Evolutionary conservation across 805 yeast genomes (phyloP), one percentile per base, ranked within the genome.

Genomic region (Starmerella scarabaei): DNA sequence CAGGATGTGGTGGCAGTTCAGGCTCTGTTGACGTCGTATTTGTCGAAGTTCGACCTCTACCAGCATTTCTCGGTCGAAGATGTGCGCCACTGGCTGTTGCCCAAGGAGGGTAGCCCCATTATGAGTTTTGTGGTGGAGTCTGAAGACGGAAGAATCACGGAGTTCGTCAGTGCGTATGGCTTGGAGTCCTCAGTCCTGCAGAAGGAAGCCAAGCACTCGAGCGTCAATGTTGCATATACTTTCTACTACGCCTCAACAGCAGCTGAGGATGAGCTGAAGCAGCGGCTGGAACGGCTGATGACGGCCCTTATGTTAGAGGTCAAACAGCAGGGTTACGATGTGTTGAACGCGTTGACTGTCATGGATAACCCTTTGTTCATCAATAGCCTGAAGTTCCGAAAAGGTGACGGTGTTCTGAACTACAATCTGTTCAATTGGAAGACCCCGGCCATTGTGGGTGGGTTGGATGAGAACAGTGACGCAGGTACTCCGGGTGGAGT

Each of bases 381-480:
- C 49, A 78, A 82, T 20, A 76, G 80, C 30, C 69, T 81, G 61
- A 82, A 83, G 57, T 91, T 91, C 58, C 94, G 95, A 26, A 72
- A 75, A 36, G 98, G 98, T 33, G 97, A 88, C 59, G 98, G 98
- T 0, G 72, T 73, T 55, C 69, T 91, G 55, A 81, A 91, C 61
- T 91, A 80, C 61, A 91, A 91, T 57, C 64, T 91, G 48, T 91
- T 91, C 71, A 91, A 91, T 61, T 91, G 85, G 66, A 77, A 69
- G 55, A 77, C 93, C 4, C 73, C 73, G 61, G 85, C 84, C 3
- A 72, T 91, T 33, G 62, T 66, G 42, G 94, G 96, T 27, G 98
- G 98, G 5, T 61, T 83, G 20, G 75, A 73, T 43, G 60, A 66
- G 9, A 62, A 69, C 3, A 72, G 73, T 35, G 69, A 69, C 38